Percentiles rank a stretch among this genome's conserved stretches.
Conservation (phyloP, 2,329 filamentous ascomycete species). For the Pseudonectria buxi region DNA sequence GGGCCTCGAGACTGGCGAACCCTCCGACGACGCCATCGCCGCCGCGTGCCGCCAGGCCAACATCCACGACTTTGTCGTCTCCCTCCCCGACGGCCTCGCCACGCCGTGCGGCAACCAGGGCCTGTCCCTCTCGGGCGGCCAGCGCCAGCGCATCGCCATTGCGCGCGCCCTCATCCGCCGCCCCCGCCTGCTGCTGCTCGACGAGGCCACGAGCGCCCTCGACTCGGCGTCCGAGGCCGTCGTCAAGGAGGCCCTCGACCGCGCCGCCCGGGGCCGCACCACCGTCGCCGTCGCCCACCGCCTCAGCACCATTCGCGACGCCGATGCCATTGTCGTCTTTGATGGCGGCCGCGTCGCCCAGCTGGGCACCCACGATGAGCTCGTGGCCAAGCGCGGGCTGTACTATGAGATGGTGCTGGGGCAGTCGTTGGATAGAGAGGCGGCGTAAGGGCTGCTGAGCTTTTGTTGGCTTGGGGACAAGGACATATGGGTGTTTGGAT, state of each 20-base stretch:
- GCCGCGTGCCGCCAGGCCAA: conserved; percentile 48
- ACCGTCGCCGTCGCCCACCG: conserved; percentile 63
- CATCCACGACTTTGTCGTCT: conserved; percentile 48
- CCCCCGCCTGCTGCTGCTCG: conserved; percentile 60
- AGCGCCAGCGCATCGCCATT: conserved; percentile 67
- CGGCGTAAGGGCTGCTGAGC: conserved; percentile 3
- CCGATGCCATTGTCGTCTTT: conserved; percentile 58
- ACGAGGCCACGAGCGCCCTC: conserved; percentile 62
- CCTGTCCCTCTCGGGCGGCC: conserved; percentile 64
- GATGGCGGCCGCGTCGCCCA: conserved; percentile 41
- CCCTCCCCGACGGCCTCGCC: conserved; percentile 52
- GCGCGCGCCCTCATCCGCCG: conserved; percentile 63
- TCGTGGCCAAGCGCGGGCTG: conserved; percentile 41
- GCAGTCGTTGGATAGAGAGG: conserved; percentile 33
- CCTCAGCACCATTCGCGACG: conserved; percentile 47
- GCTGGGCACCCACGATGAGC: conserved; percentile 53
- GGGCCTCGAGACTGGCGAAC: conserved; percentile 30
- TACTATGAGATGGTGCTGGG: conserved; percentile 49
- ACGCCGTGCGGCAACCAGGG: conserved; percentile 61
- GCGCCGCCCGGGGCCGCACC: conserved; percentile 34
- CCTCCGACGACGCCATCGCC: conserved; percentile 34
- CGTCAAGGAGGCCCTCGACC: conserved; percentile 56
- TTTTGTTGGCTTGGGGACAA: neutral
- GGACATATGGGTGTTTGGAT: no score
- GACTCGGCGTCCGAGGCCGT: conserved; percentile 61